Percentiles rank a stretch among this genome's conserved stretches.
phyloP scores from a whole-genome alignment of 768 basidiomycete genomes.

The Lepiota venenata region DNA sequence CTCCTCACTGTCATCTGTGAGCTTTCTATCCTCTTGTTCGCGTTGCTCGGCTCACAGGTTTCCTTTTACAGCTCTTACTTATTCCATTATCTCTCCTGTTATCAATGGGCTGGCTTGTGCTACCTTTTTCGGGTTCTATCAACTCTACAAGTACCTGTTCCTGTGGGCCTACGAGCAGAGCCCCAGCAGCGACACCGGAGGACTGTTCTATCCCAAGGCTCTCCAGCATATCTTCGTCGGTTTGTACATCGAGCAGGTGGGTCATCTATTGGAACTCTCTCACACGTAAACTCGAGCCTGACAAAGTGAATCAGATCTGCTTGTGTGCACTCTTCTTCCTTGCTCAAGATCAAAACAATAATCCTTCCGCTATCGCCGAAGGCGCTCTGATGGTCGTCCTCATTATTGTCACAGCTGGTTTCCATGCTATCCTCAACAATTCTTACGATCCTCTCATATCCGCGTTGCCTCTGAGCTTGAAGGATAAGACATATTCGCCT shows the following conservation, averaged over 20 bases:
- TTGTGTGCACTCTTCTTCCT: conserved; percentile 91
- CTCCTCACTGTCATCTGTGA: conserved; percentile 70
- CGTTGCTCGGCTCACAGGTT: neutral
- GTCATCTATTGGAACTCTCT: conserved; percentile 18
- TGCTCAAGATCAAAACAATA: conserved; percentile 47
- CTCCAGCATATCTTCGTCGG: conserved; percentile 93
- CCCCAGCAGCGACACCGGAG: conserved; percentile 75
- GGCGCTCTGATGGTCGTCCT: conserved; percentile 84
- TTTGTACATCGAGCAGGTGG: conserved; percentile 76
- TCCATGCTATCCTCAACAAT: conserved; percentile 68
- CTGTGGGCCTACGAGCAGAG: conserved; percentile 76
- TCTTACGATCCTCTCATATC: conserved; percentile 79
- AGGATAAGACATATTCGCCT: conserved; percentile 52
- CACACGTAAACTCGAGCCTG: neutral
- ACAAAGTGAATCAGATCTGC: conserved; percentile 40
- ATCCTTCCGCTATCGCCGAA: conserved; percentile 63
- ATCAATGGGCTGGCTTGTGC: conserved; percentile 86
- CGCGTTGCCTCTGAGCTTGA: conserved; percentile 78
- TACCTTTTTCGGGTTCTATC: conserved; percentile 83
- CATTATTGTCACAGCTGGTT: conserved; percentile 74
- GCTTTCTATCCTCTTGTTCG: neutral
- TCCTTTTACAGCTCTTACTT: conserved; percentile 57
- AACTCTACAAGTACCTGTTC: conserved; percentile 86
- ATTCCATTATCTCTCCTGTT: conserved; percentile 88
- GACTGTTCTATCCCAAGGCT: conserved; percentile 93